Base-by-base conservation (phyloP, 2,329 filamentous ascomycete genomes). In the Myriosclerotinia scirpicola region DNA sequence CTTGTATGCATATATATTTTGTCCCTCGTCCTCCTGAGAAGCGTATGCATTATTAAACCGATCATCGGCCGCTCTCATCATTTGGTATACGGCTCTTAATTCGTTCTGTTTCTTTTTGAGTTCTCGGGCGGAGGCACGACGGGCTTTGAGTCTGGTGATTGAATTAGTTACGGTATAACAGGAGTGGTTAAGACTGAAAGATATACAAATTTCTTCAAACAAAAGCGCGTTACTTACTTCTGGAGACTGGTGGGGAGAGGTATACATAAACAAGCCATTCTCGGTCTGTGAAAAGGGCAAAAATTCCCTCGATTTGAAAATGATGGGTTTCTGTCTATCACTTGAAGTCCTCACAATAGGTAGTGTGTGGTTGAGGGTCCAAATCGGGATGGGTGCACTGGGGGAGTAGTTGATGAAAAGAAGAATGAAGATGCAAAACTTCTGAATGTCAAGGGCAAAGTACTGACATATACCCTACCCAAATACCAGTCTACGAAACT, bases 11-110 rank as follows among this genome's bases (percentile, higher is more conserved):
- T 42, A 14, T 34, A 20, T n/a, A 15, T n/a, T 12, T 20, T 48
- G 34, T 12, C 59, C 63, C 11, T 22, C 2, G 4, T 20, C 34
- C 30, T 9, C 17, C n/a, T 53, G 30, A 14, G 20, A 7, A n/a
- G 20, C 38, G 26, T 56, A 34, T 2, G 34, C 6, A 2, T 42
- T 36, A 1, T 63, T 60, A 17, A 30, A 63, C 8, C 20, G 44
- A 38, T 58, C 62, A 17, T 66, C 64, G 8, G 54, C 11, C 6
- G 46, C 55, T 42, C 58, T 42, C 55, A 62, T 60, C 6, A 46
- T 7, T 42, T 53, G 46, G 38, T 66, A 62, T 12, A n/a, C 50
- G 17, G 17, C 30, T 36, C 40, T 42, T 5, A 66, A 20, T 26
- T 66, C 64, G 30, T 53, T 22, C 8, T 53, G 52, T 14, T 30